phyloP scores from a whole-genome alignment of 345 rosid genomes.

The Zanthoxylum bungeanum region DNA sequence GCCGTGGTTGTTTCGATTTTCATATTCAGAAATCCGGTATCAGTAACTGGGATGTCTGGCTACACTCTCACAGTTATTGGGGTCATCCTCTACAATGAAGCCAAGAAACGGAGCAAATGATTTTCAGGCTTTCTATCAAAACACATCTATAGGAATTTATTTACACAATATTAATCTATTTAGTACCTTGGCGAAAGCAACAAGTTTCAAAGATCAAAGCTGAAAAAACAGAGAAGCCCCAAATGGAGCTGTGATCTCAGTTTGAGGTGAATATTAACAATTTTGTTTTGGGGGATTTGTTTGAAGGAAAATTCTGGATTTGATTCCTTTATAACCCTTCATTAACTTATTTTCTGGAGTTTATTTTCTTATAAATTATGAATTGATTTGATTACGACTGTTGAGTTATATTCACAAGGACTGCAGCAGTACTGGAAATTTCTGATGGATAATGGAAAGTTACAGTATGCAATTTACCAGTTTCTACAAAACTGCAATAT shows the following conservation, averaged over 20 bases:
- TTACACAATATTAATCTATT: background rate
- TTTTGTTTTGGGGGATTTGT: background rate
- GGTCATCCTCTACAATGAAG: conserved; percentile 41
- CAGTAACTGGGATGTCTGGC: conserved; percentile 44
- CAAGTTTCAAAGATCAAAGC: background rate
- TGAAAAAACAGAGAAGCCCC: background rate
- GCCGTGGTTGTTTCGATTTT: too few relatives aligned
- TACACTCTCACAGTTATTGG: conserved; percentile 38
- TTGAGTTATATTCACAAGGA: too few relatives aligned
- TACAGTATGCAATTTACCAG: too few relatives aligned
- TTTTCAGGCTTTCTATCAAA: background rate
- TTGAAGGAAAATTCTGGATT: too few relatives aligned
- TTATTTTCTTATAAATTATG: too few relatives aligned
- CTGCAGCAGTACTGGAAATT: too few relatives aligned
- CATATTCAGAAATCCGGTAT: conserved; percentile 44
- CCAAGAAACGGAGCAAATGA: conserved; percentile 38
- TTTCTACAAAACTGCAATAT: too few relatives aligned
- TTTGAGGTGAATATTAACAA: background rate
- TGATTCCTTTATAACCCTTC: too few relatives aligned
- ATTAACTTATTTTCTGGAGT: too few relatives aligned
- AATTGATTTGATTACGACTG: too few relatives aligned
- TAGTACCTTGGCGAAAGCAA: background rate
- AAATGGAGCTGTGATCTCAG: background rate
- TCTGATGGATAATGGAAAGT: too few relatives aligned
- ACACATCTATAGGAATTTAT: background rate